These are phyloP conservation scores for Margaritispora aquatica DNA, from an alignment of 495 filamentous ascomycete species.

Conservation along the genomic window DNA sequence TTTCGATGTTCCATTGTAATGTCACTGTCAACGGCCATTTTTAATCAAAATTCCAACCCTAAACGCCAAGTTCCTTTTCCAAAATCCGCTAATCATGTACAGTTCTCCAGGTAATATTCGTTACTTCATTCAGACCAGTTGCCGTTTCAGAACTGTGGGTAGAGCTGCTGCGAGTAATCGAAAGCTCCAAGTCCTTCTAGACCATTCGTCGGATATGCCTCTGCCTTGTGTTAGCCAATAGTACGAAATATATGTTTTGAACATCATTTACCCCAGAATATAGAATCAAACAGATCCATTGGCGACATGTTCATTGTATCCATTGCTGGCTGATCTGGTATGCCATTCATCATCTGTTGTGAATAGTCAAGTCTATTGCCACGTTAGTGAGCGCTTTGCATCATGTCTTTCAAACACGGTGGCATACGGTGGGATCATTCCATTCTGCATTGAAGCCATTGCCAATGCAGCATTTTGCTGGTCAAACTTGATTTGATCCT, in stretches of 20 bases:
- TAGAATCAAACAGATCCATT: conserved; percentile 53
- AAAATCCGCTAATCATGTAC: too few relatives aligned
- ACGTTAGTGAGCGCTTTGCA: conserved; percentile 13
- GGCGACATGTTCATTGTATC: conserved; percentile 41
- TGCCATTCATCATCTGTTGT: conserved; percentile 6
- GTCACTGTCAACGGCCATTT: too few relatives aligned
- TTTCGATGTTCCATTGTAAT: too few relatives aligned
- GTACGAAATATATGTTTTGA: background rate
- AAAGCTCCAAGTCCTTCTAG: conserved; percentile 15
- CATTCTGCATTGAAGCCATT: conserved; percentile 48
- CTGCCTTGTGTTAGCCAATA: conserved; percentile 3
- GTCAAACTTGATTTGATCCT: conserved; percentile 27
- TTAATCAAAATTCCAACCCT: too few relatives aligned
- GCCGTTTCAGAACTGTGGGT: conserved; percentile 11
- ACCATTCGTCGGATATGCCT: conserved; percentile 21
- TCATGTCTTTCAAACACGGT: background rate
- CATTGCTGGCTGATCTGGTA: conserved; percentile 5
- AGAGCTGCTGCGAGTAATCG: conserved; percentile 17
- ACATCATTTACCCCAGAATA: conserved; percentile 47
- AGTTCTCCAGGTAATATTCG: too few relatives aligned
- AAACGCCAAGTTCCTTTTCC: too few relatives aligned
- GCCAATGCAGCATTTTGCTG: conserved; percentile 49
- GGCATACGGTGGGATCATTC: conserved; percentile 24
- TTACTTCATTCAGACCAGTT: background rate
- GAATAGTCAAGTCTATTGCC: conserved; percentile 24